Evolutionary conservation across 2,329 filamentous ascomycete species (phyloP), one percentile per base, ranked within the genome.

Genomic region (Epichloe elymi): DNA sequence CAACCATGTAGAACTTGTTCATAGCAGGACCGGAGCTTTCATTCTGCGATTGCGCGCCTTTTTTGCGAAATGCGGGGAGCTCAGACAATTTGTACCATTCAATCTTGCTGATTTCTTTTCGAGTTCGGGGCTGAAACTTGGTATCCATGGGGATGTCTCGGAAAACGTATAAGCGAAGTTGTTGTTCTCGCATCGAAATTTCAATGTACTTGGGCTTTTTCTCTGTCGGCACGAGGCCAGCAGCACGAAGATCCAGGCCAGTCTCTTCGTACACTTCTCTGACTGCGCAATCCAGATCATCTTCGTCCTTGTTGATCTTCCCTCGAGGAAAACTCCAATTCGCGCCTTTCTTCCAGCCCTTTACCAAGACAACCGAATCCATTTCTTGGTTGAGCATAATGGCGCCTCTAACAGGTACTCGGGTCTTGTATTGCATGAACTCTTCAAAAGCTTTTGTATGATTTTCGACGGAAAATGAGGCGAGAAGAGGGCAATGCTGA

Each of bases 1-100:
- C 89, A 17, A 98, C 93, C 88, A 97, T 96, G 69, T 96, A 98
- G 65, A 96, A 97, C 62, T 91, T 96, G 65, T 87, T 89, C 40
- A 82, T 82, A 58, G 85, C 87, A 3, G 74, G 68, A 14, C 71
- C 70, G 12, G 79, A 68, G 33, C 70, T 68, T 48, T 83, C 76
- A 44, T 80, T 75, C n/a, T 81, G 75, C 15, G 60, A 63, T 50
- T 79, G 74, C 12, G 72, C 71, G 17, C 73, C 74, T 62, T 85
- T 89, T 65, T 85, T 86, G 51, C 83, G 82, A 60, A 88, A 82
- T 0, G 86, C 88, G 1, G 93, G 91, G 26, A 98, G 76, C 54
- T 96, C 89, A 0, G 85, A 86, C 40, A 98, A 73, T 59, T 83
- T 88, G 70, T 94, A 96, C 93, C 93, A 98, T 63, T 88, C 75